Evolutionary conservation across 257 asterid genomes (phyloP).

Genomic region (Nicotiana noctiflora): DNA sequence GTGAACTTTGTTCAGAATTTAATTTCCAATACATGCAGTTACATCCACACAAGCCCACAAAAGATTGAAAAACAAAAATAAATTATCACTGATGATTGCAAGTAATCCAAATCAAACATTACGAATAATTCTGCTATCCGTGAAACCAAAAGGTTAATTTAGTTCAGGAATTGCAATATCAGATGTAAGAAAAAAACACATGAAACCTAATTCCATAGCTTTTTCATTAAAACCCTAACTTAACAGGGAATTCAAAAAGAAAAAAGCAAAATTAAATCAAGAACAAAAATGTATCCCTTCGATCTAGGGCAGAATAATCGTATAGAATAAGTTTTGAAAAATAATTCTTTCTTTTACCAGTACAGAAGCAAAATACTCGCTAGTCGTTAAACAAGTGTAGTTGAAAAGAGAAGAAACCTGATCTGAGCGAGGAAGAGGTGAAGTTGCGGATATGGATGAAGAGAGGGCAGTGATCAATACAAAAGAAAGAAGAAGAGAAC

Average conservation of each 20-base stretch:
- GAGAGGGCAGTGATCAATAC: not conserved
- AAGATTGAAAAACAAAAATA: not conserved
- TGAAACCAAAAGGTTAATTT: not conserved
- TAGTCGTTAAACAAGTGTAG: not conserved
- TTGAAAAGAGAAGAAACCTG: conserved; percentile 1
- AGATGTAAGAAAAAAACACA: not conserved
- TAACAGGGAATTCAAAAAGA: not conserved
- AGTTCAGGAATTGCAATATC: not conserved
- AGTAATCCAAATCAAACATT: not conserved
- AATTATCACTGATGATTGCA: not conserved
- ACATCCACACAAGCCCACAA: not conserved
- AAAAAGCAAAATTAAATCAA: not conserved
- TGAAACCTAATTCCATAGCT: not conserved
- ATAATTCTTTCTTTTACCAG: not conserved
- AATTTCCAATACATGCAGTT: not conserved
- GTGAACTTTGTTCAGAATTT: not conserved
- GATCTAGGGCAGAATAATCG: not conserved
- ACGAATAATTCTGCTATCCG: not conserved
- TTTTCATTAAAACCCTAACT: not conserved
- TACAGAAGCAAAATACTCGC: not conserved
- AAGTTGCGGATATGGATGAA: conserved; percentile 9
- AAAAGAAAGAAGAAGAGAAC: not conserved
- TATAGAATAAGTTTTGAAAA: not conserved
- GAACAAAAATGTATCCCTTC: not conserved
- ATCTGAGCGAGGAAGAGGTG: not conserved